Evolutionary conservation across 495 filamentous ascomycete genomes (phyloP), one percentile per base, ranked within the genome.

Genomic region (Pyrenula massariospora): DNA sequence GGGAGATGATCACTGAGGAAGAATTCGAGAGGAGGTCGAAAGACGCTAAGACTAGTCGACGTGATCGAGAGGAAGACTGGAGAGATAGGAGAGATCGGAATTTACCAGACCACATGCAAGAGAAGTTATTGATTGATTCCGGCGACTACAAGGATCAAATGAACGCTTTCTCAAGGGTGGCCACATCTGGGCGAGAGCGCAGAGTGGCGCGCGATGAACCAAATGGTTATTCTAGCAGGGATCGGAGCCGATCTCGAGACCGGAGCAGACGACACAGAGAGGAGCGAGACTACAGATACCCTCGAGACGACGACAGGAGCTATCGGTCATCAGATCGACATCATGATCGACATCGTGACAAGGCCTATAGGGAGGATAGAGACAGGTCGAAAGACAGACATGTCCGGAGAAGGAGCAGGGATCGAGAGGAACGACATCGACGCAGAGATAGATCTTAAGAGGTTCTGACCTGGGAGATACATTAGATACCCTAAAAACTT

Each of bases 1-100:
- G 85, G 22, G 79, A 86, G 71, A 68, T 75, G 53, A 70, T 87
- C 22, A 86, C 81, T 3, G 82, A 85, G 59, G 80, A 82, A 56
- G 84, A 85, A 58, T 63, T 84, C 19, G 71, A 77, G 58, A 63
- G 59, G 47, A 68, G 71, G 57, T 73, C 79, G 59, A 79, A 79
- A 54, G 69, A 71, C 51, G 63, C 63, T 0, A 70, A 72, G 54
- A 64, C 71, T 21, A 64, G 65, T 36, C 65, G 64, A 25, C 63
- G 58, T 20, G 57, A 57, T 8, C 70, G 72, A 15, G 62, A 74
- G 48, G 70, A 72, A 47, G 69, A 75, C 51, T 78, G 76, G 74
- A 71, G 70, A 50, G 71, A 77, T 31, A 65, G 75, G 61, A 68
- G 71, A 52, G 74, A 80, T 56, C 71, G 68, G 53, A 78, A 78